phyloP scores from a whole-genome alignment of 805 yeast genomes.

The Blastobotrys muscicola region DNA sequence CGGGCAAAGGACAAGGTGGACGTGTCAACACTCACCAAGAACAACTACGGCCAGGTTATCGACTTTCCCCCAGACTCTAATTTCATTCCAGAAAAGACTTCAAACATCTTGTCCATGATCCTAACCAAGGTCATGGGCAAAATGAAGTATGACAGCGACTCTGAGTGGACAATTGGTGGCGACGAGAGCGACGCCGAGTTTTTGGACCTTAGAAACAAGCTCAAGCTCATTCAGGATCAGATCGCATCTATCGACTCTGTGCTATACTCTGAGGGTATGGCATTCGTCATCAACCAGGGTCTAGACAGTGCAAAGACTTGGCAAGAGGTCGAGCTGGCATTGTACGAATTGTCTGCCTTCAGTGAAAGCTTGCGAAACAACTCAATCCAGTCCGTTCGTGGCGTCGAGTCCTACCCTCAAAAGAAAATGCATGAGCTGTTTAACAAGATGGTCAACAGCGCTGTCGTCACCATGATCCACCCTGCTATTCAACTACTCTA shows the following conservation, averaged over 20 bases:
- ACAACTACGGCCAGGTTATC: constrained; percentile 16
- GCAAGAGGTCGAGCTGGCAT: constrained; percentile 79
- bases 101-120: constrained; percentile 51
- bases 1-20: constrained; percentile 33
- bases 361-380: constrained; percentile 76
- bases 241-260: constrained; percentile 53
- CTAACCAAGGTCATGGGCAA: constrained; percentile 64
- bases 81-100: constrained; percentile 29
- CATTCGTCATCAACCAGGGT: constrained; percentile 48
- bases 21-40: constrained; percentile 28
- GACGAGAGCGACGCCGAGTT: constrained; percentile 73
- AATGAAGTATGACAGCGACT: constrained; percentile 71
- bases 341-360: constrained; percentile 69
- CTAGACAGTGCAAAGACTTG: constrained; percentile 40
- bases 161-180: constrained; percentile 50
- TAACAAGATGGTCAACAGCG: constrained; percentile 38
- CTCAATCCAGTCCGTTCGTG: constrained; percentile 59
- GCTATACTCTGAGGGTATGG: constrained; percentile 50
- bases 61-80: constrained; percentile 22
- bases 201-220: constrained; percentile 61
- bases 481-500: constrained; percentile 74
- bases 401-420: constrained; percentile 47
- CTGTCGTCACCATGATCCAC: constrained; percentile 44
- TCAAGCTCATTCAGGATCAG: constrained; percentile 77
- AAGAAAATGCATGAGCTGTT: constrained; percentile 57